Percentiles rank a stretch among this genome's conserved stretches.
phyloP scores from a whole-genome alignment of 768 basidiomycete genomes.

The Pulveroboletus sp. region DNA sequence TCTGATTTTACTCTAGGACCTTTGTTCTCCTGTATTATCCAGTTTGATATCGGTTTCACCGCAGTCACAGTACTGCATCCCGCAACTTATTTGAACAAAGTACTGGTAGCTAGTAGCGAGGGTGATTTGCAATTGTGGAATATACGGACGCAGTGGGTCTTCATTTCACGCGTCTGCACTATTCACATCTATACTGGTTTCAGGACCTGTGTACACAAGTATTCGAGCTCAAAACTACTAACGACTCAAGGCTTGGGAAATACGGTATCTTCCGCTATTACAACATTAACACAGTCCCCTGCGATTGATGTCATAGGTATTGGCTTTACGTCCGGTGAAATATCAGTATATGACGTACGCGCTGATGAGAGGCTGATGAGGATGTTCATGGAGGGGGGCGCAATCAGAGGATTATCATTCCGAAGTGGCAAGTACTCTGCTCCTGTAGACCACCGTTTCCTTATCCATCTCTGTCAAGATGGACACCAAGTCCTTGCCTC shows the following conservation, averaged over 20 bases:
- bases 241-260: constrained; percentile 32
- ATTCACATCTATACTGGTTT: background rate
- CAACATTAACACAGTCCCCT: constrained; percentile 82
- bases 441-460: background rate
- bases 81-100: constrained; percentile 94
- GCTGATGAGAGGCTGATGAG: constrained; percentile 85
- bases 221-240: constrained; percentile 52
- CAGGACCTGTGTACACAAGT: constrained; percentile 82
- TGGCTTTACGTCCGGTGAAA: constrained; percentile 82
- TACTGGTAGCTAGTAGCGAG: constrained; percentile 76
- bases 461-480: constrained; percentile 42
- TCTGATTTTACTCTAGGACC: constrained; percentile 18
- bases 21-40: constrained; percentile 48
- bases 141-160: constrained; percentile 67
- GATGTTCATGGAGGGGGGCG: constrained; percentile 87
- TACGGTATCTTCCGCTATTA: constrained; percentile 48
- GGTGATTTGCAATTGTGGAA: constrained; percentile 94
- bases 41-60: constrained; percentile 79
- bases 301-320: constrained; percentile 96
- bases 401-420: constrained; percentile 73
- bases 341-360: constrained; percentile 86
- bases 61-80: constrained; percentile 88
- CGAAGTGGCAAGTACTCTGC: constrained; percentile 63
- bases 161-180: background rate
- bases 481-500: constrained; percentile 86